A percentile compares a stretch with the other conserved stretches of the same genome.
Conservation (phyloP, 2,329 filamentous ascomycete species). For the Colletotrichum sp. region DNA sequence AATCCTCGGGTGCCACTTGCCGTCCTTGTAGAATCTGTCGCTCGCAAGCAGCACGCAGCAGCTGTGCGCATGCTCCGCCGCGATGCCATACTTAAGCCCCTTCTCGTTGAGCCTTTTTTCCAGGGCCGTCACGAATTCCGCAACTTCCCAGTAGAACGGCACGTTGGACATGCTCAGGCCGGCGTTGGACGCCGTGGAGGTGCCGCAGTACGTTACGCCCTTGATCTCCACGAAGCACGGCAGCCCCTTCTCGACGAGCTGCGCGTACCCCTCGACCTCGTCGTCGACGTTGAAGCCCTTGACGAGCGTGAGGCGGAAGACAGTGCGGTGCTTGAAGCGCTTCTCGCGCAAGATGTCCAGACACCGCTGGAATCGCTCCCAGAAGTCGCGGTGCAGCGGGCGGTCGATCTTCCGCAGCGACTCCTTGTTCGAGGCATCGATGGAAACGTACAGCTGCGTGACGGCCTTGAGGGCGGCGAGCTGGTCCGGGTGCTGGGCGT, state of each 20-base stretch:
- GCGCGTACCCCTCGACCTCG: slow-evolving; percentile 87
- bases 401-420: slow-evolving; percentile 87
- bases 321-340: slow-evolving; percentile 85
- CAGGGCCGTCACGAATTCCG: slow-evolving; percentile 79
- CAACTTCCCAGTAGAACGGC: slow-evolving; percentile 92
- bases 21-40: slow-evolving; percentile 76
- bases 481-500: slow-evolving; percentile 94
- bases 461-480: slow-evolving; percentile 82
- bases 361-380: slow-evolving; percentile 93
- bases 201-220: slow-evolving; percentile 96
- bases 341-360: slow-evolving; percentile 87
- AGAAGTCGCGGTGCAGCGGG: slow-evolving; percentile 93
- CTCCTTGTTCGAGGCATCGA: slow-evolving; percentile 91
- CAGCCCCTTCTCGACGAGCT: slow-evolving; percentile 82
- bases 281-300: slow-evolving; percentile 98
- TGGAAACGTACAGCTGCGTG: slow-evolving; percentile 95
- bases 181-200: slow-evolving; percentile 80
- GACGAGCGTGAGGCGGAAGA: slow-evolving; percentile 93
- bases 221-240: slow-evolving; percentile 96
- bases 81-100: slow-evolving; percentile 85
- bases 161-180: slow-evolving; percentile 98
- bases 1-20: slow-evolving; percentile 89
- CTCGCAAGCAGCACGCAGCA: slow-evolving; percentile 91
- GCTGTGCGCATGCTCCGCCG: slow-evolving; percentile 92
- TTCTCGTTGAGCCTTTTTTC: slow-evolving; percentile 70